A percentile compares a stretch with the other conserved stretches of the same genome.
These are phyloP conservation scores for Exophiala alcalophila DNA, from an alignment of 2,329 filamentous ascomycete genomes.

Conservation along the genomic window DNA sequence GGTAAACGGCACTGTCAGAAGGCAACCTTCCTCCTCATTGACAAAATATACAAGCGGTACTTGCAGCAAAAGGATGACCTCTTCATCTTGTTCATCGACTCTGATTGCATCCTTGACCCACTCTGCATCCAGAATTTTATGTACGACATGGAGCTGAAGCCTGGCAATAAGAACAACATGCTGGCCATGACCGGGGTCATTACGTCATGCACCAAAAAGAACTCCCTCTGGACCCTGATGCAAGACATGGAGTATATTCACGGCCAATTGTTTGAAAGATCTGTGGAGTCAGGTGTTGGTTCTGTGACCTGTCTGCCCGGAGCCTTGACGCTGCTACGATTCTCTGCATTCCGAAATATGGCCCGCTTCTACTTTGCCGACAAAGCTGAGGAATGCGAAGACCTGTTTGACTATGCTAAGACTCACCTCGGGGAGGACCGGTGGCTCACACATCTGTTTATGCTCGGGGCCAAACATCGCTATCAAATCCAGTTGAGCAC, in stretches of 20 bases:
- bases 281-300: constrained; percentile 90
- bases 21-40: constrained; percentile 85
- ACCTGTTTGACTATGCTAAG: constrained; percentile 95
- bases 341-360: constrained; percentile 95
- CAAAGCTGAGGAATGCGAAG: constrained; percentile 90
- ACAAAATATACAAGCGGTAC: constrained; percentile 86
- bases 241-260: constrained; percentile 99
- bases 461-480: constrained; percentile 89
- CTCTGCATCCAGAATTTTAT: constrained; percentile 96
- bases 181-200: constrained; percentile 97
- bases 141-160: constrained; percentile 97
- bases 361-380: constrained; percentile 98
- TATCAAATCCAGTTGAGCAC: constrained; percentile 99
- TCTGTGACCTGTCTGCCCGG: constrained; percentile 93
- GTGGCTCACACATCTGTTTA: constrained; percentile 97
- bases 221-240: constrained; percentile 83
- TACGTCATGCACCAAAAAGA: constrained; percentile 84
- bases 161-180: constrained; percentile 87
- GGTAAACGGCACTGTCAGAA: constrained; percentile 95
- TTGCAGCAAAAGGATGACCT: constrained; percentile 84
- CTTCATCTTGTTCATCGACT: constrained; percentile 96
- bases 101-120: constrained; percentile 88
- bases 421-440: constrained; percentile 92
- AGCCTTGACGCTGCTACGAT: constrained; percentile 90
- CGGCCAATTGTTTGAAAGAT: constrained; percentile 91